These are phyloP conservation scores for Phytopythium oedochilum DNA, from an alignment of 352 stramenopile species.

Conservation along the genomic window DNA sequence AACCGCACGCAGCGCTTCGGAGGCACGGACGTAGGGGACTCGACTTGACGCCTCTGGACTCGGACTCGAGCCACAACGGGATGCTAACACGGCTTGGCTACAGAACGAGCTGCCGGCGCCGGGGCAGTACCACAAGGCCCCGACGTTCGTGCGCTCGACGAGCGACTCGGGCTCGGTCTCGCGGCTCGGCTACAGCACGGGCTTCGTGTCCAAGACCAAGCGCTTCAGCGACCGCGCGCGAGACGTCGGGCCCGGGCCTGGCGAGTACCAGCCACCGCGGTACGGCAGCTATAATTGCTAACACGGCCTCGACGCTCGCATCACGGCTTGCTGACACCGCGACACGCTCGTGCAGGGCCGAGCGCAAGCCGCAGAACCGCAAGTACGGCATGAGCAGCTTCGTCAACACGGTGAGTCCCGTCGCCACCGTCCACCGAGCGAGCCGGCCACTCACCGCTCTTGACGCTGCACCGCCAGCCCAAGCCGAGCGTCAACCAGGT, in stretches of 20 bases:
- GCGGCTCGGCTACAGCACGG: conserved; percentile 62
- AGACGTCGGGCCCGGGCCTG: conserved; percentile 50
- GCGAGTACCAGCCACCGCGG: conserved; percentile 56
- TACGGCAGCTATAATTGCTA: conserved; percentile 19
- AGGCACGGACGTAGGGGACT: conserved; percentile 43
- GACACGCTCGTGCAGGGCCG: conserved; percentile 15
- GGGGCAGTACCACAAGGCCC: conserved; percentile 62
- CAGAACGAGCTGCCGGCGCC: conserved; percentile 73
- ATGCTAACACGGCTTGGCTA: neutral
- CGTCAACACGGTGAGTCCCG: conserved; percentile 33
- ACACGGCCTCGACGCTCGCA: no score
- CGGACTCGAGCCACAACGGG: neutral
- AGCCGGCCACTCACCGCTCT: neutral
- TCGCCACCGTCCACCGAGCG: no score
- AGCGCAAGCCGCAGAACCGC: conserved; percentile 46
- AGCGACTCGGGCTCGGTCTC: conserved; percentile 71
- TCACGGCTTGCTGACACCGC: neutral
- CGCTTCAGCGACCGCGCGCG: conserved; percentile 52
- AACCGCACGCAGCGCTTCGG: conserved; percentile 64
- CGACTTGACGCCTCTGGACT: no score
- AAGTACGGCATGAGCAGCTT: conserved; percentile 74
- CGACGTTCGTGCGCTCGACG: conserved; percentile 53
- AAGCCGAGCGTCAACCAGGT: conserved; percentile 29
- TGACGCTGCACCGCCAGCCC: conserved; percentile 11
- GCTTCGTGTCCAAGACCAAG: conserved; percentile 77